Conservation (phyloP, 805 yeast genomes). For the Metschnikowia kofuensis region DNA sequence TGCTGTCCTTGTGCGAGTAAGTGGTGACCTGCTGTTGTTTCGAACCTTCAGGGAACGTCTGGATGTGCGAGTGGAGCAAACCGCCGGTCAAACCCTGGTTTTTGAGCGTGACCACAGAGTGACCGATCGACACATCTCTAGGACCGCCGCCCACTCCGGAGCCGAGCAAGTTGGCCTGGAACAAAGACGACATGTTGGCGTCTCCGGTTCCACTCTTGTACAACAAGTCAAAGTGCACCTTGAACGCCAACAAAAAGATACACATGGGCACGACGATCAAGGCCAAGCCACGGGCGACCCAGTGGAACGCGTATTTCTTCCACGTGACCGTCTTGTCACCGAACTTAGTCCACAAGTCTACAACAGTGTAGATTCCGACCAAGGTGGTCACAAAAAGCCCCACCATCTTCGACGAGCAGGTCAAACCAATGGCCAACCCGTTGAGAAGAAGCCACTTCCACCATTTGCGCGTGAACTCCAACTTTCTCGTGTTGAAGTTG, state of each 20-base stretch:
- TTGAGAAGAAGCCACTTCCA: constrained; percentile 89
- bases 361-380: constrained; percentile 86
- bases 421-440: constrained; percentile 85
- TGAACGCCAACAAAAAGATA: constrained; percentile 65
- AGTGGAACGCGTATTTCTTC: constrained; percentile 53
- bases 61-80: constrained; percentile 46
- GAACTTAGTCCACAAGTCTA: constrained; percentile 81
- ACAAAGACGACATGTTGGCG: constrained; percentile 73
- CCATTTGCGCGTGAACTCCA: constrained; percentile 72
- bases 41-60: constrained; percentile 46
- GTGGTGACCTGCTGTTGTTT: constrained; percentile 48
- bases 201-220: constrained; percentile 80
- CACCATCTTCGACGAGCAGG: constrained; percentile 93
- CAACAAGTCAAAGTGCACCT: constrained; percentile 70
- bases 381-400: constrained; percentile 86
- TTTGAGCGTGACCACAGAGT: constrained; percentile 38
- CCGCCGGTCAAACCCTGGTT: constrained; percentile 45
- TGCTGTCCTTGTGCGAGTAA: constrained; percentile 44
- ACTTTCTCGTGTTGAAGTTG: constrained; percentile 45
- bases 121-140: constrained; percentile 61
- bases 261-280: constrained; percentile 61
- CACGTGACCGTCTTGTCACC: constrained; percentile 61
- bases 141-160: constrained; percentile 66
- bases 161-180: constrained; percentile 74
- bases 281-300: constrained; percentile 64